These are phyloP conservation scores for Moniliophthora roreri DNA, from an alignment of 1,284 basidiomycete genomes.

Conservation along the genomic window DNA sequence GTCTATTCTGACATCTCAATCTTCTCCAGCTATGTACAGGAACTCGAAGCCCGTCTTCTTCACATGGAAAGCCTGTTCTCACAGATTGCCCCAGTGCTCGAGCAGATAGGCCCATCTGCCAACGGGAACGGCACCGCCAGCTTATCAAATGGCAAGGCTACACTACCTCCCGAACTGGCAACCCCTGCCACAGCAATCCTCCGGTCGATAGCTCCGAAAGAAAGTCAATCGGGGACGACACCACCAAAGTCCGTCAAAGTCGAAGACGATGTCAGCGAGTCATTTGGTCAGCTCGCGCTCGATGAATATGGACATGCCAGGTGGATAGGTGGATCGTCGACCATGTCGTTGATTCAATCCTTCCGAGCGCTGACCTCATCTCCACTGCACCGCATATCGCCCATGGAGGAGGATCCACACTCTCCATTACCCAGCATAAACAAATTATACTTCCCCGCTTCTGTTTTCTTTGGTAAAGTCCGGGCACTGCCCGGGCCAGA, in stretches of 20 bases:
- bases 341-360: slow-evolving; percentile 87
- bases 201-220: slow-evolving; percentile 43
- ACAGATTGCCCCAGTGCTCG: slow-evolving; percentile 74
- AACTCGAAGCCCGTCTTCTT: slow-evolving; percentile 78
- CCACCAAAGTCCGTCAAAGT: slow-evolving; percentile 53
- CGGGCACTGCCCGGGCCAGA: slow-evolving; percentile 80
- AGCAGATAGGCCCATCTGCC: slow-evolving; percentile 58
- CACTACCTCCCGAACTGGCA: slow-evolving; percentile 25
- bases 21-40: slow-evolving; percentile 74
- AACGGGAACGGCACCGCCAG: slow-evolving; percentile 36
- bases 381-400: slow-evolving; percentile 74
- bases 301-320: slow-evolving; percentile 89
- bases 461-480: slow-evolving; percentile 86
- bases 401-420: slow-evolving; percentile 78
- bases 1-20: slow-evolving; percentile 16
- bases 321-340: slow-evolving; percentile 90
- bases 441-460: slow-evolving; percentile 86
- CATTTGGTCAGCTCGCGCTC: slow-evolving; percentile 82
- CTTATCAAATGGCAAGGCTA: slow-evolving; percentile 26
- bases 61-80: slow-evolving; percentile 82
- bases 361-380: slow-evolving; percentile 76
- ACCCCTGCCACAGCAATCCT: slow-evolving; percentile 37
- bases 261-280: slow-evolving; percentile 73
- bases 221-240: slow-evolving; percentile 21
- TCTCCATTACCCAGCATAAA: slow-evolving; percentile 74